phyloP scores from a whole-genome alignment of 805 yeast genomes.

The Metschnikowia colocasiae region DNA sequence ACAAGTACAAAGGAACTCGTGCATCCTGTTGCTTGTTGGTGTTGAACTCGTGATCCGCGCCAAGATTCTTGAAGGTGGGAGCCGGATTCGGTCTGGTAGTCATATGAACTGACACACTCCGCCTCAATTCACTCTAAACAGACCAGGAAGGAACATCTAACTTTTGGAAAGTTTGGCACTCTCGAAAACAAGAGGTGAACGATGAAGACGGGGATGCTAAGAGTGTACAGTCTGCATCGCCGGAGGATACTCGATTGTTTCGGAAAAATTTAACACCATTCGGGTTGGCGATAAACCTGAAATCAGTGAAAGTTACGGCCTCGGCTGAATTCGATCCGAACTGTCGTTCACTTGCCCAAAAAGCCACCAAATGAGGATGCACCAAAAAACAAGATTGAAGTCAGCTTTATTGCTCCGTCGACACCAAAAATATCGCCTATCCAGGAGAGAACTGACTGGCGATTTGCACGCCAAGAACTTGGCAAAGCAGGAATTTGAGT shows the following conservation, averaged over 20 bases:
- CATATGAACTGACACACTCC: conserved; percentile 11
- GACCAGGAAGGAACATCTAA: not conserved
- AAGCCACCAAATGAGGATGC: not conserved
- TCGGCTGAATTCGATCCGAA: not conserved
- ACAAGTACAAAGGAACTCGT: conserved; percentile 74
- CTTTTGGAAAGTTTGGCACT: not conserved
- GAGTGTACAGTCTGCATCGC: not conserved
- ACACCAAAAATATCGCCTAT: not conserved
- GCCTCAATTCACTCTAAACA: not conserved
- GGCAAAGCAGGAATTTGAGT: not conserved
- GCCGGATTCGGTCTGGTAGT: conserved; percentile 70
- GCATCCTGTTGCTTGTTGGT: conserved; percentile 95
- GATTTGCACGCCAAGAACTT: not conserved
- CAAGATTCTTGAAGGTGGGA: conserved; percentile 68
- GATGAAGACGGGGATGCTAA: not conserved
- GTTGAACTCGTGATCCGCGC: conserved; percentile 79
- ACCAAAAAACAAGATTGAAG: not conserved
- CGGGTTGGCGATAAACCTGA: not conserved
- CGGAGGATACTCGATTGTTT: not conserved
- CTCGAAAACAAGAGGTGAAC: no score
- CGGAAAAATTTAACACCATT: conserved; percentile 4
- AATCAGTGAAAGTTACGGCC: not conserved
- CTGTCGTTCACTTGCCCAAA: not conserved
- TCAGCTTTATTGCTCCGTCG: not conserved
- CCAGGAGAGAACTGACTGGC: not conserved